A percentile compares a stretch with the other conserved stretches of the same genome.
These are phyloP conservation scores for Colletotrichum tofieldiae DNA, from an alignment of 2,329 filamentous ascomycete species.

Conservation along the genomic window DNA sequence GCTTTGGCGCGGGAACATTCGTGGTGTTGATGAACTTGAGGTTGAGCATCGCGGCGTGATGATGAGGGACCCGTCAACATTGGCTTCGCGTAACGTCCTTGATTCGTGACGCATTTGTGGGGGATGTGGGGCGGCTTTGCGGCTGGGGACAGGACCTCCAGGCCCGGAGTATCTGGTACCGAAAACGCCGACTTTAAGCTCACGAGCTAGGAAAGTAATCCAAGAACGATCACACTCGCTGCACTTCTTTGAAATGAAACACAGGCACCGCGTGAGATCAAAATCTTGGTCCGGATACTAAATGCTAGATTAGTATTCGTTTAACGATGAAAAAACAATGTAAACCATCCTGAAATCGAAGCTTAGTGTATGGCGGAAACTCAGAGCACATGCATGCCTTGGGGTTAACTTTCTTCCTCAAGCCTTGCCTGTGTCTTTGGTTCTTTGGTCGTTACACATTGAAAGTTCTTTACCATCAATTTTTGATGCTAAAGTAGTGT, in stretches of 20 bases:
- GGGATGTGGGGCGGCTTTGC: background rate
- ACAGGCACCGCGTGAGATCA: too few species aligned
- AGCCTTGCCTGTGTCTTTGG: too few species aligned
- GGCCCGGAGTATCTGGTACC: background rate
- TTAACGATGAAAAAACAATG: too few species aligned
- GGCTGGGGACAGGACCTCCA: background rate
- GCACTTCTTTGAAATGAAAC: background rate
- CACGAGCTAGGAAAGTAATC: background rate
- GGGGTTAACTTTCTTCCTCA: too few species aligned
- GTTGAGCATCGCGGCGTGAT: constrained; percentile 40
- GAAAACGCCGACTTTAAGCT: background rate
- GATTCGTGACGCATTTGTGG: background rate
- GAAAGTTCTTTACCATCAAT: too few species aligned
- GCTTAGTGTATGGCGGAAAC: too few species aligned
- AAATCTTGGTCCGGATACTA: background rate
- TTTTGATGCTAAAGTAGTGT: too few species aligned
- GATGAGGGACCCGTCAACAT: constrained; percentile 1
- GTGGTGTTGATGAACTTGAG: constrained; percentile 44
- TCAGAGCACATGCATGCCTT: too few species aligned
- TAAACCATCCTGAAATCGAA: too few species aligned
- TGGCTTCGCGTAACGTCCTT: constrained; percentile 1
- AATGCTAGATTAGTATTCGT: too few species aligned
- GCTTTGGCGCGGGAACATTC: constrained; percentile 25
- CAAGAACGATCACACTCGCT: background rate
- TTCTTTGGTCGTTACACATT: too few species aligned